Percentiles rank a stretch among this genome's conserved stretches.
Evolutionary conservation across 2,329 filamentous ascomycete genomes (phyloP).

Genomic region (Knufia fluminis): DNA sequence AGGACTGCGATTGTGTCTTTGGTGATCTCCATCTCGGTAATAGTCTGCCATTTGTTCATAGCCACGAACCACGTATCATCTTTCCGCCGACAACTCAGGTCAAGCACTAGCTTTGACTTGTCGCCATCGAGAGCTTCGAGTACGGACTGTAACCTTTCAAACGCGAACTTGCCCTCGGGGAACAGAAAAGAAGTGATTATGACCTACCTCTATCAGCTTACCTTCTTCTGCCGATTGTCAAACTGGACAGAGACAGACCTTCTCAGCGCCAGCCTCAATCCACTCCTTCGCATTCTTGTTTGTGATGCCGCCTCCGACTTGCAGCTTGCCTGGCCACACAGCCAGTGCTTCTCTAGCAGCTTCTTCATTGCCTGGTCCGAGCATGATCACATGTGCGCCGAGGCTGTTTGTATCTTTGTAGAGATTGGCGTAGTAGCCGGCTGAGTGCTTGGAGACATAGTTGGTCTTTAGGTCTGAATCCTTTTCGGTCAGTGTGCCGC

Average conservation of each 20-base stretch:
- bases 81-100: slow-evolving; percentile 78
- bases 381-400: slow-evolving; percentile 93
- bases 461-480: slow-evolving; percentile 70
- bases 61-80: slow-evolving; percentile 85
- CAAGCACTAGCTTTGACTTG: slow-evolving; percentile 77
- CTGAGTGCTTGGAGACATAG: slow-evolving; percentile 75
- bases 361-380: slow-evolving; percentile 76
- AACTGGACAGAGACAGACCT: slow-evolving; percentile 47
- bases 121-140: slow-evolving; percentile 64
- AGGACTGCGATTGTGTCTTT: slow-evolving; percentile 70
- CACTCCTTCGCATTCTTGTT: slow-evolving; percentile 75
- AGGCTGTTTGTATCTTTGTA: slow-evolving; percentile 66
- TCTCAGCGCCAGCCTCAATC: slow-evolving; percentile 81
- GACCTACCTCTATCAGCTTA: slow-evolving; percentile 52
- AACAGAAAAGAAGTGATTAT: slow-evolving; percentile 97
- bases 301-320: slow-evolving; percentile 89
- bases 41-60: slow-evolving; percentile 98
- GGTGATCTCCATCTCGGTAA: slow-evolving; percentile 91
- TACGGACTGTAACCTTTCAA: slow-evolving; percentile 64
- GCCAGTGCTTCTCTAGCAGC: slow-evolving; percentile 68
- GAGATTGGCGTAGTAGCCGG: slow-evolving; percentile 69
- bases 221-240: background rate
- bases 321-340: slow-evolving; percentile 71
- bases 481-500: slow-evolving; percentile 70
- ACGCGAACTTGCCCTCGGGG: slow-evolving; percentile 71